These are phyloP conservation scores for Hyphopichia burtonii DNA, from an alignment of 1,139 yeast species.

Conservation along the genomic window DNA sequence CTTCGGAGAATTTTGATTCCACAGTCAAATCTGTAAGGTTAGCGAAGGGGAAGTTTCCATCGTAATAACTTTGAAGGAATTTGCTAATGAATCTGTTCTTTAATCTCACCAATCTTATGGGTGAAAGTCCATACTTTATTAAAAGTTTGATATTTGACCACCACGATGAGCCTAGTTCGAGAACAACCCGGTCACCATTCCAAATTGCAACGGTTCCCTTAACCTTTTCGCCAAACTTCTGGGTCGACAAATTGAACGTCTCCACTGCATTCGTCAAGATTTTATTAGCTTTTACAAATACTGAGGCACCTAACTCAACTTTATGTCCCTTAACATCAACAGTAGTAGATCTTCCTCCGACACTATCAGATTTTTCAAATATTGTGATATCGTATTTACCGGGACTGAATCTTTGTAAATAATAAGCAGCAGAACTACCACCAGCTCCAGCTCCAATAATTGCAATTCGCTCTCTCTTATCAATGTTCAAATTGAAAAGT, in stretches of 20 bases:
- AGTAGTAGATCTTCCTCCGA: conserved; percentile 40
- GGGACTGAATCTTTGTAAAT: conserved; percentile 30
- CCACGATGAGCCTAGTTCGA: conserved; percentile 7
- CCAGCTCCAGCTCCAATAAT: conserved; percentile 50
- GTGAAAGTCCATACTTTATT: conserved; percentile 23
- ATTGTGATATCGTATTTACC: conserved; percentile 25
- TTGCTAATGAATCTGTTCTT: conserved; percentile 12
- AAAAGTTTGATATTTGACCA: conserved; percentile 15
- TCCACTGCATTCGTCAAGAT: conserved; percentile 31
- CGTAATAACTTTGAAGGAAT: conserved; percentile 21
- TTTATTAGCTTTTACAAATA: conserved; percentile 37
- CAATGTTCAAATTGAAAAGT: not conserved
- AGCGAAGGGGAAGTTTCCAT: conserved; percentile 23
- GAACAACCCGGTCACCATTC: conserved; percentile 31
- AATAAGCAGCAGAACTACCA: conserved; percentile 41
- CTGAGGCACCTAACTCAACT: conserved; percentile 42
- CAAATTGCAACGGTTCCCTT: conserved; percentile 29
- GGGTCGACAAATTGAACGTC: conserved; percentile 23
- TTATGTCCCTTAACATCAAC: conserved; percentile 13
- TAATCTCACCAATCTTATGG: conserved; percentile 14
- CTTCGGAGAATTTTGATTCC: conserved; percentile 17
- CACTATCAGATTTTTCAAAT: conserved; percentile 26
- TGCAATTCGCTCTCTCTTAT: conserved; percentile 19
- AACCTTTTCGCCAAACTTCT: conserved; percentile 12
- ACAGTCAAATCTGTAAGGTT: conserved; percentile 13